Conservation (phyloP, 257 asterid genomes). For the Nemophila menziesii region DNA sequence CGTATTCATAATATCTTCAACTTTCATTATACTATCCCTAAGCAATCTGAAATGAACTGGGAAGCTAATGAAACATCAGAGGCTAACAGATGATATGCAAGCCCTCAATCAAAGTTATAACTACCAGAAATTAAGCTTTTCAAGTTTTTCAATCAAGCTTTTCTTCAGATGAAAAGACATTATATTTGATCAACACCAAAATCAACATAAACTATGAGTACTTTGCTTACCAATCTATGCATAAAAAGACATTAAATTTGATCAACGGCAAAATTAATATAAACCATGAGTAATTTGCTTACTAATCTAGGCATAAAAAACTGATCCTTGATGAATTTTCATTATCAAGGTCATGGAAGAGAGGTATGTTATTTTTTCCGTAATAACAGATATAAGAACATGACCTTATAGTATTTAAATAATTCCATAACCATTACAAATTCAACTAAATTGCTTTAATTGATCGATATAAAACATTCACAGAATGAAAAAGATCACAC, state of each 20-base stretch:
- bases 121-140: slow-evolving; percentile 79
- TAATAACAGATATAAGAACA: too few species aligned
- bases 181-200: too few species aligned
- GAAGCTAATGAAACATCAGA: too few species aligned
- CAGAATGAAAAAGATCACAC: slow-evolving; percentile 31
- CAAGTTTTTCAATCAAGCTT: slow-evolving; percentile 52
- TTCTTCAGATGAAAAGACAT: too few species aligned
- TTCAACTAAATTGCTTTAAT: slow-evolving; percentile 7
- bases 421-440: slow-evolving; percentile 1
- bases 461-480: slow-evolving; percentile 4
- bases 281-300: slow-evolving; percentile 46
- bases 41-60: too few species aligned
- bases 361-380: slow-evolving; percentile 21
- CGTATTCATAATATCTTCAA: too few species aligned
- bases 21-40: too few species aligned
- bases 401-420: slow-evolving; percentile 1
- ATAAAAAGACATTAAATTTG: slow-evolving; percentile 31
- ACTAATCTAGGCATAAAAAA: slow-evolving; percentile 55
- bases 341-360: slow-evolving; percentile 59
- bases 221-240: too few species aligned
- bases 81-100: too few species aligned
- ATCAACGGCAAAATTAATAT: slow-evolving; percentile 47
- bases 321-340: slow-evolving; percentile 60
- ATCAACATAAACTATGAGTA: slow-evolving; percentile 32
- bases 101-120: slow-evolving; percentile 75